A percentile compares a stretch with the other conserved stretches of the same genome.
Evolutionary conservation across 2,329 filamentous ascomycete species (phyloP).

Genomic region (Endoconidiophora laricicola): DNA sequence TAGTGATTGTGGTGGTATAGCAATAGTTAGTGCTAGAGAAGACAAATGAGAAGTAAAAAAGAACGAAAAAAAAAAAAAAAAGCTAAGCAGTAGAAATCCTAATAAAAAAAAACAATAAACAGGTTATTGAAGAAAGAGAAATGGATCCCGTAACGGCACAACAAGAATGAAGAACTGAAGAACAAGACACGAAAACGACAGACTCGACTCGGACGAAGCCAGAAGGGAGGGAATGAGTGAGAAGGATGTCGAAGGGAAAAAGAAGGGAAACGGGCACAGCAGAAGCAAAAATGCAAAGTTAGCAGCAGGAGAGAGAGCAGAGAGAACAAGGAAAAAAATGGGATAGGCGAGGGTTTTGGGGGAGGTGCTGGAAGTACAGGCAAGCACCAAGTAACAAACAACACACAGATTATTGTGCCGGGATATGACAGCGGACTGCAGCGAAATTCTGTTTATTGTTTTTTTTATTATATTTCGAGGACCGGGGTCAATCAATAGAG

Average conservation of each 20-base stretch:
- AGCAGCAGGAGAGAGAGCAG: not conserved
- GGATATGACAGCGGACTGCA: not conserved
- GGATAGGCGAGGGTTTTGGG: not conserved
- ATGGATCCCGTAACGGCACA: not conserved
- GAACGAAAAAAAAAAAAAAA: conserved; percentile 4
- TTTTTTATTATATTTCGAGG: too few species aligned
- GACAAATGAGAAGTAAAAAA: not conserved
- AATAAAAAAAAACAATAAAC: not conserved
- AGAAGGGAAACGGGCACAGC: conserved; percentile 2
- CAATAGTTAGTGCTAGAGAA: conserved; percentile 1
- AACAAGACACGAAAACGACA: conserved; percentile 6
- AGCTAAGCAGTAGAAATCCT: not conserved
- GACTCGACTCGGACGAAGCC: conserved; percentile 2
- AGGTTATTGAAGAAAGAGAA: not conserved
- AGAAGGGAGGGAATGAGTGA: not conserved
- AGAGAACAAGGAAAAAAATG: conserved; percentile 1
- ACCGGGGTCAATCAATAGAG: too few species aligned
- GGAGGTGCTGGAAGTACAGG: not conserved
- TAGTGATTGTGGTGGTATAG: not conserved
- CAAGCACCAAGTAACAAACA: not conserved
- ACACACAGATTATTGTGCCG: not conserved
- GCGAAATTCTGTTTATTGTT: too few species aligned
- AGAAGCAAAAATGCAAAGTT: not conserved
- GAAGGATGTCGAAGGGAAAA: not conserved
- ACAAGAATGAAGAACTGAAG: conserved; percentile 1